Percentiles rank a stretch among this genome's conserved stretches.
These are phyloP conservation scores for Bremia lactucae DNA, from an alignment of 352 stramenopile genomes.

Conservation along the genomic window DNA sequence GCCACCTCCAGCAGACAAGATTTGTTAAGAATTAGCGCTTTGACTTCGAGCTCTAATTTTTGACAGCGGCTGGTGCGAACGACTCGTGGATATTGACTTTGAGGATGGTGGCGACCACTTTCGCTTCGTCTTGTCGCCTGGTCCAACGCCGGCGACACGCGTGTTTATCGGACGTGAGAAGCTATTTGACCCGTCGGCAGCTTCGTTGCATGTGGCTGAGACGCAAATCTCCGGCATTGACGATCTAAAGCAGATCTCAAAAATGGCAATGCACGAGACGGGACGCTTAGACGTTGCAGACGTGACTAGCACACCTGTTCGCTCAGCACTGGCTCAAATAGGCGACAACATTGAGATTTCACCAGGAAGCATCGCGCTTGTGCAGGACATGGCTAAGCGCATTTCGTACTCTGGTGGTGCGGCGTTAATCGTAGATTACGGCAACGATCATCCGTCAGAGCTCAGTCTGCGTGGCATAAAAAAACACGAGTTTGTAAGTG, in stretches of 20 bases:
- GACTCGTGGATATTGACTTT: slow-evolving; percentile 87
- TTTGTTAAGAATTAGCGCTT: not conserved
- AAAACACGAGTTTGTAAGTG: slow-evolving; percentile 90
- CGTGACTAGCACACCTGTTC: slow-evolving; percentile 27
- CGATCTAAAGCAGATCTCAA: slow-evolving; percentile 19
- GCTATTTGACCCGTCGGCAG: slow-evolving; percentile 48
- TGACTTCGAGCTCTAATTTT: too few relatives aligned
- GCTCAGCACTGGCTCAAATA: slow-evolving; percentile 38
- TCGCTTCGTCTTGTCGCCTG: slow-evolving; percentile 89
- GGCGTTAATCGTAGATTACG: slow-evolving; percentile 93
- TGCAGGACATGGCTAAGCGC: slow-evolving; percentile 87
- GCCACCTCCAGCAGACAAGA: too few relatives aligned
- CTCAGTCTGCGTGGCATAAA: slow-evolving; percentile 91
- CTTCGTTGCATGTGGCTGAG: slow-evolving; percentile 18
- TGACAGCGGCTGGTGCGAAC: slow-evolving; percentile 89
- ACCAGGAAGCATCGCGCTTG: slow-evolving; percentile 84
- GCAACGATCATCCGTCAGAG: slow-evolving; percentile 81
- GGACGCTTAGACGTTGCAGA: slow-evolving; percentile 41
- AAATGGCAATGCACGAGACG: slow-evolving; percentile 10
- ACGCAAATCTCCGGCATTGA: slow-evolving; percentile 18
- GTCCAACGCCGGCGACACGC: slow-evolving; percentile 83
- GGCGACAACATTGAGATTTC: slow-evolving; percentile 91
- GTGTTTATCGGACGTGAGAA: slow-evolving; percentile 83
- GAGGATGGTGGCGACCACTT: slow-evolving; percentile 81
- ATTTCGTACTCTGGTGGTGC: slow-evolving; percentile 77